Evolutionary conservation across 345 rosid species (phyloP), one percentile per base, ranked within the genome.

Genomic region (Sonneratia caseolaris): DNA sequence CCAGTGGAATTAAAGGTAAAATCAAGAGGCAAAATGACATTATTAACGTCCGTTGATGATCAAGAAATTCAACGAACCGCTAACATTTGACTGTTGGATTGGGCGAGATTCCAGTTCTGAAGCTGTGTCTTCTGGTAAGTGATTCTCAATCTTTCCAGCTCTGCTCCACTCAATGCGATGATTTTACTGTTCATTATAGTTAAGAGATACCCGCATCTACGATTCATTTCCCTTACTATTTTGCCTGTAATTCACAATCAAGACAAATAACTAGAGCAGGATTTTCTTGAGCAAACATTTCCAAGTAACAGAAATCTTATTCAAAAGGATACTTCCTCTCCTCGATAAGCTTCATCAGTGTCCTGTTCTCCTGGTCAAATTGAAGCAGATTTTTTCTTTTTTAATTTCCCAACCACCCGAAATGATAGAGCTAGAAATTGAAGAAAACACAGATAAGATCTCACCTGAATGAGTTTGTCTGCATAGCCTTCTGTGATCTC

Each of bases 321-420:
- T 47, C 56, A 6, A 27, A 84, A 85, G 86, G 93, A 93, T 89
- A 89, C 92, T 93, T 83, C 75, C 86, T 86, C 71, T 90, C 88
- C 66, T 85, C 91, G 49, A 87, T 67, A 70, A 91, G 83, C 74
- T 87, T 86, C 84, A 83, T 71, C 81, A 93, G 71, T 49, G 81
- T 66, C 74, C 71, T 42, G 32, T 85, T 93, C 73, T 93, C 98
- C 97, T 89, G 85, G 42, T 80, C 68, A 74, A 73, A 57, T 69
- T 7, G 15, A 75, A 35, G 68, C 18, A 32, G 45, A 42, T 42
- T 42, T 42, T 42, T 42, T 42, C 10, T 9, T 9, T 42, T 42
- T 42, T 9, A 6, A 70, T 27, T 27, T 9, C 66, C 66, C 1
- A 24, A 24, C 14, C 37, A 11, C 37, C 19, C 19, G 38, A 6